Evolutionary conservation across 2,329 filamentous ascomycete species (phyloP).

Genomic region (Colletotrichum euphorbiae): DNA sequence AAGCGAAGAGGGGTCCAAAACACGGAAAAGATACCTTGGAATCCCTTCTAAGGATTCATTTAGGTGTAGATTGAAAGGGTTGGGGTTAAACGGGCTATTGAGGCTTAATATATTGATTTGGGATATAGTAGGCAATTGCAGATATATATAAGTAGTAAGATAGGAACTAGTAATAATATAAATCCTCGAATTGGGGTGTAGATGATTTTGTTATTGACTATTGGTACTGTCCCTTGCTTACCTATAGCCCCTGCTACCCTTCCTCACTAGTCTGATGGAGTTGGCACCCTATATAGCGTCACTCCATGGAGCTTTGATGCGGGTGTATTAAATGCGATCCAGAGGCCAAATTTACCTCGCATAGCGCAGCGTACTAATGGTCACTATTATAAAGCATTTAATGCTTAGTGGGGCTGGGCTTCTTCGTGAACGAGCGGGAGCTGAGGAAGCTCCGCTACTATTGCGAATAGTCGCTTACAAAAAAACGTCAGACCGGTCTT

Average conservation of each 20-base stretch:
- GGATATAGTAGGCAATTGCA: not conserved
- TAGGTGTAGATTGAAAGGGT: not conserved
- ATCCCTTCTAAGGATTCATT: not conserved
- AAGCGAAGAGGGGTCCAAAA: not conserved
- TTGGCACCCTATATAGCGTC: not conserved
- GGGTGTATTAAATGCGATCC: not conserved
- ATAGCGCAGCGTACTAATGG: too few species aligned
- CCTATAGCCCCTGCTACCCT: not conserved
- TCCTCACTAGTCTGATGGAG: not conserved
- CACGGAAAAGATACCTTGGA: constrained; percentile 1
- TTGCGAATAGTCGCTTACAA: not conserved
- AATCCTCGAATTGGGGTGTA: not conserved
- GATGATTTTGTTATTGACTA: not conserved
- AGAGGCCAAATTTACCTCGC: not conserved
- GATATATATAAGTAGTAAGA: not conserved
- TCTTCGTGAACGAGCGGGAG: not conserved
- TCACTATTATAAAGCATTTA: too few species aligned
- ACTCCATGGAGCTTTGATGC: not conserved
- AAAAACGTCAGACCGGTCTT: not conserved
- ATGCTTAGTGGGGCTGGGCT: not conserved
- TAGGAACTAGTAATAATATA: not conserved
- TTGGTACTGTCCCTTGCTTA: not conserved
- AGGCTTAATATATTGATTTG: not conserved
- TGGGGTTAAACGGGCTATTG: not conserved
- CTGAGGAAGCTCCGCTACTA: not conserved